Base-by-base conservation (phyloP, 164 flowering plant species). In the Magnolia changhungtana region DNA sequence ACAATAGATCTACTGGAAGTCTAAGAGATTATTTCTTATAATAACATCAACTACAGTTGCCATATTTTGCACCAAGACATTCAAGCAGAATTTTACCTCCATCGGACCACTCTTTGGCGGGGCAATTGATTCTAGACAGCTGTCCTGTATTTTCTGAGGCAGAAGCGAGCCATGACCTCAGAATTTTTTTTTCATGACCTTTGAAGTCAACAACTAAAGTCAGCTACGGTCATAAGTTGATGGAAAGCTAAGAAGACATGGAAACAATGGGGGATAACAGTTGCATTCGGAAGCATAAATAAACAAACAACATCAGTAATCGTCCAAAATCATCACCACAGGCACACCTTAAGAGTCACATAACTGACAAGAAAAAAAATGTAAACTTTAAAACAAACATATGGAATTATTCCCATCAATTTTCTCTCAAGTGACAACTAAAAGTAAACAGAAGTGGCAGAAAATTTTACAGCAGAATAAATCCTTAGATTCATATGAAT, bases 101-200 rank as follows among this genome's bases (percentile, higher is more conserved):
- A 74, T 58, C 66, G 71, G 45, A 72, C 72, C 71, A 73, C 49
- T 68, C 82, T 58, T 79, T 78, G 8, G 78, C 72, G 19, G 67
- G 68, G 79, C 27, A 19, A 49, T 3, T 8, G 24, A 66, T 64
- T 65, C 72, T 64, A 50, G 59, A 8, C 67, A 65, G 75, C 69
- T 80, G 75, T 74, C 76, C 81, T 19, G 72, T 52, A 78, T 31
- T 80, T 64, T 78, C 76, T 27, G 92, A 83, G 69, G 88, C 75
- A 74, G 93, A 84, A 61, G 79, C 70, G 63, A 95, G 89, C 97
- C 97, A 95, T 55, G 91, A 85, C 71, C 81, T 82, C 77, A 95
- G 70, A 68, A 89, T 71, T 74, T 81, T 84, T 81, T 78, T 90
- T 77, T 83, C 86, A 72, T 71, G 77, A 55, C 87, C 98, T 92